Evolutionary conservation across 345 rosid species (phyloP).

Genomic region (Excoecaria agallocha): DNA sequence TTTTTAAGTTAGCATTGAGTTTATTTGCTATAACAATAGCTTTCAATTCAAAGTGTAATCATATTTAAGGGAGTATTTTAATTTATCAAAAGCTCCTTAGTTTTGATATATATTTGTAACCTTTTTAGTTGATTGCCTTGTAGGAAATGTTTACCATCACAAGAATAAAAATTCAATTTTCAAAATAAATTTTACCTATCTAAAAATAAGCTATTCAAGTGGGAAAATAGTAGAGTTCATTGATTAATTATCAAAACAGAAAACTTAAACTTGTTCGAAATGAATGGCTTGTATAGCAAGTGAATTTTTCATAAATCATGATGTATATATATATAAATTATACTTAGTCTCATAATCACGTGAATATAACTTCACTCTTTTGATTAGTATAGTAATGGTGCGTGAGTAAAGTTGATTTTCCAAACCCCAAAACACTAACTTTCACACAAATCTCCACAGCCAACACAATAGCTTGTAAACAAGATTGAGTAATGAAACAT

Average conservation of each 20-base stretch:
- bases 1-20: too few species aligned
- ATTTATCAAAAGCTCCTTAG: too few species aligned
- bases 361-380: constrained; percentile 66
- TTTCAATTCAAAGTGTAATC: too few species aligned
- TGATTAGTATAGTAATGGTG: constrained; percentile 92
- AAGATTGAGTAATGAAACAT: constrained; percentile 88
- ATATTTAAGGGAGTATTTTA: too few species aligned
- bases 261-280: constrained; percentile 53
- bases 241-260: constrained; percentile 62
- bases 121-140: too few species aligned
- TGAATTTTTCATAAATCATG: constrained; percentile 55
- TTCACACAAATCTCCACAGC: constrained; percentile 70
- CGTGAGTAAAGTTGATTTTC: constrained; percentile 58
- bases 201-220: too few species aligned
- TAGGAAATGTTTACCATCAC: too few species aligned
- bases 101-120: too few species aligned
- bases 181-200: too few species aligned
- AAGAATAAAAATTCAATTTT: too few species aligned
- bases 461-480: constrained; percentile 85
- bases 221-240: constrained; percentile 25
- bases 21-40: too few species aligned
- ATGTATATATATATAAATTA: constrained; percentile 55
- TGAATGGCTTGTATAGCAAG: constrained; percentile 55
- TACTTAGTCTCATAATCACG: constrained; percentile 91
- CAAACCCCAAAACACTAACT: constrained; percentile 81